These are phyloP conservation scores for Eucalyptus paniculata DNA, from an alignment of 345 rosid species.

Conservation along the genomic window DNA sequence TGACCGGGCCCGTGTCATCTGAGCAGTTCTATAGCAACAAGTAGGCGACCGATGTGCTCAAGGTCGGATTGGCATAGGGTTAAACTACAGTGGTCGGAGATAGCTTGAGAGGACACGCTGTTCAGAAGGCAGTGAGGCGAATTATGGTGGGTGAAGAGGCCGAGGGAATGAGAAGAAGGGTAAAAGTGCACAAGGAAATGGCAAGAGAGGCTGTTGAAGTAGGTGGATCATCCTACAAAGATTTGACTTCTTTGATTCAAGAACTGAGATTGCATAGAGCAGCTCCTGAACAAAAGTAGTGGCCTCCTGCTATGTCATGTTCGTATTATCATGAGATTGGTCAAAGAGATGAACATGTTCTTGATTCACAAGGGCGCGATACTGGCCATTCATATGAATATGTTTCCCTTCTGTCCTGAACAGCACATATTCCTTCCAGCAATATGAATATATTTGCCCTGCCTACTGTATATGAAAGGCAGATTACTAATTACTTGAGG, in stretches of 20 bases:
- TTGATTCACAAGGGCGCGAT: neutral
- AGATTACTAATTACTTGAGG: neutral
- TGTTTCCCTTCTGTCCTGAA: neutral
- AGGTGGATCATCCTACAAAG: slow-evolving; percentile 9
- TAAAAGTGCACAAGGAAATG: neutral
- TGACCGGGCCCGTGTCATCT: neutral
- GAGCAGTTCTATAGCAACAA: neutral
- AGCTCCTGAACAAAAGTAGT: neutral
- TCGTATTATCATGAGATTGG: neutral
- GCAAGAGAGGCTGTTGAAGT: slow-evolving; percentile 11
- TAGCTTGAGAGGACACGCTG: neutral
- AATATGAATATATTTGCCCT: neutral
- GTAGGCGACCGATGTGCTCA: neutral
- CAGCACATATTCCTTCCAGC: neutral
- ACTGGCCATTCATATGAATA: neutral
- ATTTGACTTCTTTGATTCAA: neutral
- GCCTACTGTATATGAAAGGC: neutral
- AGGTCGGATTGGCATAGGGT: neutral
- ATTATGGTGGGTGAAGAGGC: neutral
- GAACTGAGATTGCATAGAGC: neutral
- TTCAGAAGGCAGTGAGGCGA: neutral
- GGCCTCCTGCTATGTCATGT: neutral
- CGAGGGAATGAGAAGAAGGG: neutral
- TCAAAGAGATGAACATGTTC: neutral
- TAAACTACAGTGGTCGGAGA: neutral